phyloP scores from a whole-genome alignment of 1,284 basidiomycete genomes.

The Puccinia coronata region DNA sequence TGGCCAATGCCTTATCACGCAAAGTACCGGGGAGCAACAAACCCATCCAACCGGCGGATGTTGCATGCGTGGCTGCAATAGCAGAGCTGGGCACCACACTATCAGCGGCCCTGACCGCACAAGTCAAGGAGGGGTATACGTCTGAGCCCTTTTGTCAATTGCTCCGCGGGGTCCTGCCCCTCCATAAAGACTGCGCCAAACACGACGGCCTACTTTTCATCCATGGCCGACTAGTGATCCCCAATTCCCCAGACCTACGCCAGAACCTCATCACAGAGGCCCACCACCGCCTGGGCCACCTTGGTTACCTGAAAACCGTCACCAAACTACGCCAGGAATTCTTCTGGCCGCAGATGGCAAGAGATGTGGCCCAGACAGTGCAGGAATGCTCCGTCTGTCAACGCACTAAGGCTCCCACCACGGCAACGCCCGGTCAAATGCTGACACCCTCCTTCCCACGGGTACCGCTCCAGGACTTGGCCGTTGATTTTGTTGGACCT shows the following conservation, averaged over 20 bases:
- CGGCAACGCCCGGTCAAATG: too few relatives aligned
- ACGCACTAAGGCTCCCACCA: too few relatives aligned
- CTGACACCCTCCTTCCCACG: too few relatives aligned
- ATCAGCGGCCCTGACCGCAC: slow-evolving; percentile 50
- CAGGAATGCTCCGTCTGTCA: slow-evolving; percentile 49
- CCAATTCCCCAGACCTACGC: slow-evolving; percentile 51
- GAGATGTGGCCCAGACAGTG: neutral
- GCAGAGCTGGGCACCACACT: slow-evolving; percentile 13
- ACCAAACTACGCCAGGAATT: slow-evolving; percentile 55
- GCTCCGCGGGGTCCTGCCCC: slow-evolving; percentile 45
- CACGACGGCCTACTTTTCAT: slow-evolving; percentile 57
- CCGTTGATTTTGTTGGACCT: too few relatives aligned
- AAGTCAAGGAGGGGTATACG: slow-evolving; percentile 57
- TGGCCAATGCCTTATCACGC: too few relatives aligned
- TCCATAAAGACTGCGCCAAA: neutral
- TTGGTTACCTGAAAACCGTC: slow-evolving; percentile 60
- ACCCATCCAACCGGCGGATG: neutral
- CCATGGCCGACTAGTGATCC: slow-evolving; percentile 58
- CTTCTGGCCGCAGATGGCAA: slow-evolving; percentile 62
- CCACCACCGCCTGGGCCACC: slow-evolving; percentile 59
- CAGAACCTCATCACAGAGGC: slow-evolving; percentile 55
- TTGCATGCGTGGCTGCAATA: neutral
- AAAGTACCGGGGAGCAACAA: neutral
- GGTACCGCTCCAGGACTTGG: too few relatives aligned
- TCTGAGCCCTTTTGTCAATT: slow-evolving; percentile 56